Base-by-base conservation (phyloP, 148 eudicot genomes). In the Fagopyrum homotropicum region DNA sequence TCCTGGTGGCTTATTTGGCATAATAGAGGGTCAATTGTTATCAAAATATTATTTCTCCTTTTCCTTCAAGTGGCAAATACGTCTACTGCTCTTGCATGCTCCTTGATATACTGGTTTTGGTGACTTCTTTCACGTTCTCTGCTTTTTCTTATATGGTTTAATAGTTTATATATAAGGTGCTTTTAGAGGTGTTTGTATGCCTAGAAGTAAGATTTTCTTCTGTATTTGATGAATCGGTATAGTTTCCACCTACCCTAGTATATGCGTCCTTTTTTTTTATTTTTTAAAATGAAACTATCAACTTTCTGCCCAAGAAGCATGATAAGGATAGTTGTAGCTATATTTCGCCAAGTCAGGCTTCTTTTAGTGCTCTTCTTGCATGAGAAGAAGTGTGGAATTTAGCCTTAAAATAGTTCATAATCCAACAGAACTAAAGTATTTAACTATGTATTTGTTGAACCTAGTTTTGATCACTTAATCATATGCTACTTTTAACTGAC, bases 401-500 rank as follows among this genome's bases (percentile, higher is more conserved):
- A 11, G 69, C 40, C 71, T 66, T 66, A 66, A 66, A 15, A 4
- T 35, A 5, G 17, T 12, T 35, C 46, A 15, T 0, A 72, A 72
- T 49, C 45, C 11, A 49, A 3, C 46, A 16, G 54, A 49, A 16
- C 35, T 14, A 56, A 64, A 35, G 46, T 64, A 35, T 63, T 10
- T 64, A 35, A 35, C 3, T 35, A 9, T 64, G 0, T 64, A 40
- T 35, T 64, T 64, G 4, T 40, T 40, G 71, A 43, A 15, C 47
- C 17, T 43, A 43, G 15, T 66, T 66, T 40, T 43, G 47, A 35
- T 66, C 71, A 12, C 11, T 7, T 60, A 12, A 60, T 19, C 4
- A 22, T 3, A 19, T 22, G 66, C 14, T 19, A 26, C 66, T 60
- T 22, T 22, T 60, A 7, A 60, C 73, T 77, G 48, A 74, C 86